Evolutionary conservation across 306 rosid species (phyloP).

Genomic region (Cyclanthera cordifolia): DNA sequence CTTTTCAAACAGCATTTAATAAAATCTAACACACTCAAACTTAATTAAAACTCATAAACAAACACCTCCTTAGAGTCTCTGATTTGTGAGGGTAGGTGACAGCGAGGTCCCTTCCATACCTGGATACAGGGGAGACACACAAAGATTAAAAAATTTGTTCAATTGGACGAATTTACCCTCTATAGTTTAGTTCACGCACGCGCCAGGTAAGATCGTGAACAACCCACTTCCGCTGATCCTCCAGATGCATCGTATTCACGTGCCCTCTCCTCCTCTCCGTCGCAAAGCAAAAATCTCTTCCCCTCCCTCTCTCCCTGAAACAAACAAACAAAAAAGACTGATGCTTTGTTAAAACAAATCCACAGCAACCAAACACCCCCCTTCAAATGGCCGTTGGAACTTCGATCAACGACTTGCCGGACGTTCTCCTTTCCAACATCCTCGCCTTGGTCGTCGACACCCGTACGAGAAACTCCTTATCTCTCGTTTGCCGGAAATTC

Average conservation of each 20-base stretch:
- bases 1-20: too few species aligned
- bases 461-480: conserved; percentile 55
- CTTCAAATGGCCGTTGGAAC: neutral
- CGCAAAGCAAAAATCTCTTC: conserved; percentile 16
- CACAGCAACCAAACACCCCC: neutral
- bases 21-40: too few species aligned
- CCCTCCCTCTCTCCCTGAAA: neutral
- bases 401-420: conserved; percentile 48
- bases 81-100: conserved; percentile 4
- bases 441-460: conserved; percentile 39
- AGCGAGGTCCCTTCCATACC: conserved; percentile 5
- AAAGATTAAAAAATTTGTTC: neutral
- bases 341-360: neutral
- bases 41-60: too few species aligned
- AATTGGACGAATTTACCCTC: conserved; percentile 14
- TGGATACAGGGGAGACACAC: neutral
- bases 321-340: neutral
- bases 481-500: conserved; percentile 52
- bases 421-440: conserved; percentile 41
- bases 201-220: conserved; percentile 10
- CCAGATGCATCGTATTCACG: conserved; percentile 26
- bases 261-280: conserved; percentile 35
- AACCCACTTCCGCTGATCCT: conserved; percentile 1
- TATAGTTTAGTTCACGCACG: conserved; percentile 7
- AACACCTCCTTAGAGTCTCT: too few species aligned